Percentiles rank a stretch among this genome's conserved stretches.
phyloP scores from a whole-genome alignment of 352 stramenopile genomes.

The Pythium apleroticum region DNA sequence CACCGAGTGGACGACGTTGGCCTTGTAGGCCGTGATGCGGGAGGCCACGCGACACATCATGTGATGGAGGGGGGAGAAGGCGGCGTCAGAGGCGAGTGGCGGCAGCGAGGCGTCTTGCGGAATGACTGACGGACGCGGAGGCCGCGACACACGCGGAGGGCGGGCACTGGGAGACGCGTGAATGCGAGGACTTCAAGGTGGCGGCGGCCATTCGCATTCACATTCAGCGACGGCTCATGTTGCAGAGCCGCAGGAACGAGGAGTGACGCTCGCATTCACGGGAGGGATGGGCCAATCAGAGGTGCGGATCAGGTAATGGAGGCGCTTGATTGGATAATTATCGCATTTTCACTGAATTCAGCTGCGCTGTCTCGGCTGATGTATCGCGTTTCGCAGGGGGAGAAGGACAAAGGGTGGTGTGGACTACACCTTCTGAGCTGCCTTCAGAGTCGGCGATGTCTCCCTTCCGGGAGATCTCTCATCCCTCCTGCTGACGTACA shows the following conservation, averaged over 20 bases:
- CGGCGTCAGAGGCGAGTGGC: neutral
- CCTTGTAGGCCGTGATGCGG: slow-evolving; percentile 67
- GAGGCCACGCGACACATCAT: slow-evolving; percentile 16
- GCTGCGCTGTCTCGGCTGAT: neutral
- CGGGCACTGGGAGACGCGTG: neutral
- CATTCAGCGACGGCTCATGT: slow-evolving; percentile 7
- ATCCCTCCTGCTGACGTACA: slow-evolving; percentile 2
- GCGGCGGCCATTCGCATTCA: slow-evolving; percentile 9
- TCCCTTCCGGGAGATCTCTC: neutral
- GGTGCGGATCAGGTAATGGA: neutral
- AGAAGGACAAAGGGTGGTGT: neutral
- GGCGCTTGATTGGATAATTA: neutral
- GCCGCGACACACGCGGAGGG: no score
- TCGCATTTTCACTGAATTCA: neutral
- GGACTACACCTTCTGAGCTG: neutral
- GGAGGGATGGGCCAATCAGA: neutral
- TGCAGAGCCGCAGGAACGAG: neutral
- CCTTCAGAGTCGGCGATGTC: neutral
- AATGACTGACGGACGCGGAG: neutral
- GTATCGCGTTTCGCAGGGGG: neutral
- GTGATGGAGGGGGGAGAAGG: neutral
- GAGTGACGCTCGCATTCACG: neutral
- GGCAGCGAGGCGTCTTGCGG: neutral
- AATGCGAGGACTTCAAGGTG: slow-evolving; percentile 10
- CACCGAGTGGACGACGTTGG: slow-evolving; percentile 74